These are phyloP conservation scores for Ophiostoma novo-ulmi DNA, from an alignment of 2,329 filamentous ascomycete genomes.

Conservation along the genomic window DNA sequence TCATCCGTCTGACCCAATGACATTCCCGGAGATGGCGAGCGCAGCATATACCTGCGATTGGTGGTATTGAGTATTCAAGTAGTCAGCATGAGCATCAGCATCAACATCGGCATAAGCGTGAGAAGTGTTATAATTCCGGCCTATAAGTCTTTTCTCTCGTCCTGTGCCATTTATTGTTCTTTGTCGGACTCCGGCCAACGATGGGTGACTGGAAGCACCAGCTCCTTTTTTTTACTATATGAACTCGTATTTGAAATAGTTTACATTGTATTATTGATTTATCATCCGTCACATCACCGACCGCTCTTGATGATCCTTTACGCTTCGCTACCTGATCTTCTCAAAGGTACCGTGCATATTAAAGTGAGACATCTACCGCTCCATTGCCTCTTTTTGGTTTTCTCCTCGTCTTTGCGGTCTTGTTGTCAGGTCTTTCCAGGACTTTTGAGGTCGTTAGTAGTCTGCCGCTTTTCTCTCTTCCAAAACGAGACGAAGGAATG, in stretches of 20 bases:
- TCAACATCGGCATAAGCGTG: too few relatives aligned
- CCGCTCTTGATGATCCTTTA: neutral
- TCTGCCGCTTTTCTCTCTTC: neutral
- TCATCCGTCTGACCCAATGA: constrained; percentile 1
- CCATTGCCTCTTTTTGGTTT: neutral
- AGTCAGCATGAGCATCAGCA: neutral
- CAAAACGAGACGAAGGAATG: neutral
- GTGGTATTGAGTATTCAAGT: neutral
- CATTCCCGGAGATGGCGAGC: neutral
- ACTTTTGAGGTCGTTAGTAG: neutral
- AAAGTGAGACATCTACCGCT: neutral
- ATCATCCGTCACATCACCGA: neutral
- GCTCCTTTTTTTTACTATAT: neutral
- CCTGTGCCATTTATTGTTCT: neutral
- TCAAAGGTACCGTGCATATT: constrained; percentile 4
- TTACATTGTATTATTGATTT: neutral
- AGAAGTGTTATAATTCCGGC: too few relatives aligned
- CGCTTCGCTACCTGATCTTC: constrained; percentile 3
- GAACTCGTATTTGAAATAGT: neutral
- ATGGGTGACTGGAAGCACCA: neutral
- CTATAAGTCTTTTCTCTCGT: too few relatives aligned
- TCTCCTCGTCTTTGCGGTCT: neutral
- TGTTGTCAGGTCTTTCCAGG: neutral
- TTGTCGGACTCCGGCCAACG: neutral
- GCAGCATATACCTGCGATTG: neutral